Conservation (phyloP, 331 rosid genomes). For the Erythrophleum ivorense region DNA sequence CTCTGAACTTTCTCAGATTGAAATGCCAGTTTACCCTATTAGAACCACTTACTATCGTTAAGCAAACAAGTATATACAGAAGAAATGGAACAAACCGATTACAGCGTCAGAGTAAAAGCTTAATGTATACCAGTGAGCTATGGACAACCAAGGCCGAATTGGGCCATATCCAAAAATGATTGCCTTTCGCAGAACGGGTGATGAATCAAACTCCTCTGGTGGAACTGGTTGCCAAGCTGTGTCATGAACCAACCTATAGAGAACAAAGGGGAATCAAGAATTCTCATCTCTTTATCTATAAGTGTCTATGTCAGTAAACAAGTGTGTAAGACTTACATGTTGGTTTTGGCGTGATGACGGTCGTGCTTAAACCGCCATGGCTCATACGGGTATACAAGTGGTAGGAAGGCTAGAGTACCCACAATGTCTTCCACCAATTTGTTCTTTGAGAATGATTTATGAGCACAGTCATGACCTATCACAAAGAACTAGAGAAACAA, state of each 20-base stretch:
- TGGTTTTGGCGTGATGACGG: constrained; percentile 92
- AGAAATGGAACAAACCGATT: too few relatives aligned
- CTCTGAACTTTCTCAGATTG: constrained; percentile 73
- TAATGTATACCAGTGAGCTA: constrained; percentile 89
- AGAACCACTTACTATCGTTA: too few relatives aligned
- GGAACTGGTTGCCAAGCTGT: constrained; percentile 93
- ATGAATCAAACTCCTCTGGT: constrained; percentile 74
- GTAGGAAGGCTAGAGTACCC: constrained; percentile 90
- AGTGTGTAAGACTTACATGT: constrained; percentile 61
- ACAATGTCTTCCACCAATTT: constrained; percentile 90
- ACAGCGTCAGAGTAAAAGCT: too few relatives aligned
- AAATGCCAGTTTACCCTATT: constrained; percentile 79
- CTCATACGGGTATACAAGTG: constrained; percentile 89
- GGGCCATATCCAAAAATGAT: constrained; percentile 79
- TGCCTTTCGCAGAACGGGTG: constrained; percentile 69
- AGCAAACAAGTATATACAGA: too few relatives aligned
- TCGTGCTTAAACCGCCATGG: constrained; percentile 98
- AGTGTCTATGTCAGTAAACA: too few relatives aligned
- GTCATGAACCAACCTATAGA: constrained; percentile 76
- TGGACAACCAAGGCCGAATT: constrained; percentile 85
- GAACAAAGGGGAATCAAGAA: too few relatives aligned
- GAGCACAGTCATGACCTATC: constrained; percentile 96
- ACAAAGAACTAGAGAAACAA: constrained; percentile 72
- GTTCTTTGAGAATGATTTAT: constrained; percentile 88
- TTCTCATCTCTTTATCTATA: too few relatives aligned